Base-by-base conservation (phyloP, 75 land plant species). In the Picea sitchensis region DNA sequence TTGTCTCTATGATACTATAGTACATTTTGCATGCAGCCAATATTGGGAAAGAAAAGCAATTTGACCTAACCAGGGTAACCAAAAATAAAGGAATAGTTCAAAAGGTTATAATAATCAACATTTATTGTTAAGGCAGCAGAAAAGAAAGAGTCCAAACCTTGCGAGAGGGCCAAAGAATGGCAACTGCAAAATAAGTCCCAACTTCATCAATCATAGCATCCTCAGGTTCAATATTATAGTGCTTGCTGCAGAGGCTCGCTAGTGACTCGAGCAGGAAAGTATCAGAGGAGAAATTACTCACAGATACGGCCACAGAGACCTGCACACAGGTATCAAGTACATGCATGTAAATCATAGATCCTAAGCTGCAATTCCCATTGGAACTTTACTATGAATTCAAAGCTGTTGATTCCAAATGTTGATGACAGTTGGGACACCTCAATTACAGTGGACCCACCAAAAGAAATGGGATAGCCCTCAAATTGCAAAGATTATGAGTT, bases 171-270 rank as follows among this genome's bases (percentile, higher is more conserved):
- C 85, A 90, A 73, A 89, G 88, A 78, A 81, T 81, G 41, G 96
- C 97, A 72, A 95, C 69, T 4, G 87, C 95, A 84, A 91, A 94
- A 80, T 80, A 82, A 73, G 72, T 79, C 11, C 99, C 99, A 6
- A 79, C 78, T 59, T 77, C 59, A 62, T 85, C 63, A 47, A 51
- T 36, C 18, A 58, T 23, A 17, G 17, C 18, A 54, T 62, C 58
- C 31, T 18, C 75, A 13, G 65, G 51, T 13, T 83, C 77, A 62
- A 88, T 3, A n/a, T 84, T 76, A 79, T 82, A 82, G 32, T 64
- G 76, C 21, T 32, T 56, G 31, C 72, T 74, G 78, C 83, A 86
- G 61, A 83, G 84, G 59, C 81, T 78, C 14, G 78, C 56, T 3
- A 89, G 77, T 31, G 83, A 82, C 32, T 63, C 80, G 4, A 88